Base-by-base conservation (phyloP, 208 protist species). In the Trypanosoma cruzi region DNA sequence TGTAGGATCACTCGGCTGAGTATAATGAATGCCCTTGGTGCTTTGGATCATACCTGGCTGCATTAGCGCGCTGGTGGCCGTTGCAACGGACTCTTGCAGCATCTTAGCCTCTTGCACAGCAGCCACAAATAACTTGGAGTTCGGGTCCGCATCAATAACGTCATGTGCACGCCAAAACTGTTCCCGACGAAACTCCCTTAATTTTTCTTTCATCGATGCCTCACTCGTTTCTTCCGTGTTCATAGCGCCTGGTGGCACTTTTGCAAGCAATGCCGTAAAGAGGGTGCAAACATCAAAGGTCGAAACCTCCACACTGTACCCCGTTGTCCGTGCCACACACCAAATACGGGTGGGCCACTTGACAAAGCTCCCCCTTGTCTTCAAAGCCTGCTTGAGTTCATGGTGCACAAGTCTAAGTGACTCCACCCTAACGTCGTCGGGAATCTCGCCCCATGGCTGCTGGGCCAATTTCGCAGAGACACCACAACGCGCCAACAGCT, bases 41-140 rank as follows among this genome's bases (percentile, higher is more conserved):
- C 85, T 91, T 69, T 92, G 87, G 53, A 96, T 71, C 58, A 90
- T 82, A 31, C 91, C 88, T 2, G 87, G 88, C 71, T 94, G 91
- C 86, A 96, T 90, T 14, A 96, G 56, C 11, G 88, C 84, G 52
- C 79, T 81, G 0, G 91, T 91, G 20, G 88, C 88, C 29, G 81
- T 76, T 0, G 86, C 81, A 13, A 96, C 80, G 26, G 77, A 44
- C 52, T 85, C 74, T 58, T 93, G 86, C 34, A 96, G 77, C 8
- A 71, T 64, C 31, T 86, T 48, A 20, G 91, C 88, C 55, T 89
- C 86, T 44, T 77, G 53, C 31, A 96, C 64, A 2, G 86, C 88
- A 28, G 58, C 71, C 55, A 68, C 53, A 70, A 96, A 96, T 14
- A 62, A 48, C 53, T 71, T 79, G 8, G 85, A 77, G 69, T 89